These are phyloP conservation scores for Vitis labrusca DNA, from an alignment of 164 flowering plant genomes.

Conservation along the genomic window DNA sequence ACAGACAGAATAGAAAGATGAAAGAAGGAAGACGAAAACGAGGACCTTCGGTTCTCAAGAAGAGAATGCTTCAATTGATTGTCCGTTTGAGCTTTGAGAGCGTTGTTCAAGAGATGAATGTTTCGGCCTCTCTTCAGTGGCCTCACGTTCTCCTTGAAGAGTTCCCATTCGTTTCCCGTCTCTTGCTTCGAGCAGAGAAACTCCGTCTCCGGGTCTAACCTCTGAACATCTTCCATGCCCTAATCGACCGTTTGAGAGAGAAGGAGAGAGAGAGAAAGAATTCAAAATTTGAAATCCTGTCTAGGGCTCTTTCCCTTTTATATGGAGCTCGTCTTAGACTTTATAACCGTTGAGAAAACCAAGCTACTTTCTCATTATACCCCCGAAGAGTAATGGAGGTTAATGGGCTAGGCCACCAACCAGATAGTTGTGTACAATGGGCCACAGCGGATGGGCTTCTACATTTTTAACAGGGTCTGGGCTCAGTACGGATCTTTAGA, in stretches of 20 bases:
- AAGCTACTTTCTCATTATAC: too few relatives aligned
- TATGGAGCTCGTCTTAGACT: too few relatives aligned
- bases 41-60: slow-evolving; percentile 55
- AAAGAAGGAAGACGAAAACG: neutral
- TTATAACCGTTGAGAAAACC: neutral
- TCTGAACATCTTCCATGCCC: slow-evolving; percentile 4
- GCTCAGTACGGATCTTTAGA: too few relatives aligned
- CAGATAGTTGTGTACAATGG: neutral
- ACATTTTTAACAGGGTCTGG: too few relatives aligned
- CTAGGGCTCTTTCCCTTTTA: neutral
- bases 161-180: slow-evolving; percentile 86
- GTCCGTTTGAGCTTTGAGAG: slow-evolving; percentile 60
- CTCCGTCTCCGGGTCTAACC: slow-evolving; percentile 68
- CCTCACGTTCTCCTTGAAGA: slow-evolving; percentile 86
- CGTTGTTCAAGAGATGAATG: slow-evolving; percentile 56
- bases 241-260: neutral
- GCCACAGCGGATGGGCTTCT: neutral
- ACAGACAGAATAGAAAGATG: neutral
- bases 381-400: neutral
- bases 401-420: neutral
- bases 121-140: slow-evolving; percentile 93
- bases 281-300: neutral
- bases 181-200: slow-evolving; percentile 57
- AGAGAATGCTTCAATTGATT: slow-evolving; percentile 52
- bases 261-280: neutral